Conservation (phyloP, 495 filamentous ascomycete genomes). For the Neurospora sublineolata region DNA sequence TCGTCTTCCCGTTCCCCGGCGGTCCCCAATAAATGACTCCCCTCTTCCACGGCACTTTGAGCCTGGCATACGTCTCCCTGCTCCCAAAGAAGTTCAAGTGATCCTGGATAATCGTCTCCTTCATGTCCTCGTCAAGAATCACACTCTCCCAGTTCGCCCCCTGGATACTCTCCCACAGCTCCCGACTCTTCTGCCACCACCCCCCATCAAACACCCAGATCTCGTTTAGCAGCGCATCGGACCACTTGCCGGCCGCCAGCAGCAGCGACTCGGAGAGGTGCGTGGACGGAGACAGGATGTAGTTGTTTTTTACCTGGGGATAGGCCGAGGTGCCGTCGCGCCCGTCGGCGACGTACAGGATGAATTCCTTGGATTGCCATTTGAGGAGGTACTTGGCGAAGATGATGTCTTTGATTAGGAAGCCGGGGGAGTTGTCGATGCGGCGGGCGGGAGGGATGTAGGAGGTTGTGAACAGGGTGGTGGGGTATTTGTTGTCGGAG, state of each 20-base stretch:
- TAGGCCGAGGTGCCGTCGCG: conserved; percentile 29
- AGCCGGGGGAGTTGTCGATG: conserved; percentile 35
- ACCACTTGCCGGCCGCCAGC: conserved; percentile 37
- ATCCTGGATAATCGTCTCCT: conserved; percentile 46
- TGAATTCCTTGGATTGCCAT: conserved; percentile 37
- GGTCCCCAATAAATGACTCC: conserved; percentile 49
- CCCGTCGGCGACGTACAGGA: conserved; percentile 43
- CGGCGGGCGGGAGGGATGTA: conserved; percentile 42
- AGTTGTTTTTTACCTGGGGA: conserved; percentile 28
- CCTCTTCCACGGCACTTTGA: conserved; percentile 46
- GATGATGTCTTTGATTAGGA: conserved; percentile 27
- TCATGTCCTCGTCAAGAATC: conserved; percentile 52
- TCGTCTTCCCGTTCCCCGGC: conserved; percentile 58
- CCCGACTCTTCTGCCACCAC: conserved; percentile 46
- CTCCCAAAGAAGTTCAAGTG: conserved; percentile 49
- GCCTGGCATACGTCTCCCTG: conserved; percentile 38
- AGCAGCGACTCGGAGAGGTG: conserved; percentile 40
- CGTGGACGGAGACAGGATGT: conserved; percentile 34
- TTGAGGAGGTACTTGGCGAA: conserved; percentile 45
- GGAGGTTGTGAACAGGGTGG: conserved; percentile 28
- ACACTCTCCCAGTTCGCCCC: conserved; percentile 51
- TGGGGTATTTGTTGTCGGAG: conserved; percentile 18
- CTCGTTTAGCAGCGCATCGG: conserved; percentile 43
- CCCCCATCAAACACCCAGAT: conserved; percentile 54
- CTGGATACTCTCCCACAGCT: conserved; percentile 46